Conservation (phyloP, 2,329 filamentous ascomycete genomes). For the Penicillium fuscoglaucum region DNA sequence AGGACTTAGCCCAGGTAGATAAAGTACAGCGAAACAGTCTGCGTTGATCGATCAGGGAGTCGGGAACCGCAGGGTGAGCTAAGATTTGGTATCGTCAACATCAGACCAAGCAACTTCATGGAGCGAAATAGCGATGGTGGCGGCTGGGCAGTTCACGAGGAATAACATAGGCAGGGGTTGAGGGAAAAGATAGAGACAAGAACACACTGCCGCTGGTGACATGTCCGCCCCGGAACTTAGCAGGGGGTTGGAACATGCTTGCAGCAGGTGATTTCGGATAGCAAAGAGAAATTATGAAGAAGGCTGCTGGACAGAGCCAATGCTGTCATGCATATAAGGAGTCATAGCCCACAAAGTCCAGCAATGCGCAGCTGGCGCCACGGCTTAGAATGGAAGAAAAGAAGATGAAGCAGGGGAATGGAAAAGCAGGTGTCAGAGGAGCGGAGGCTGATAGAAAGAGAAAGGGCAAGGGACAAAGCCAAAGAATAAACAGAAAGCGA, state of each 20-base stretch:
- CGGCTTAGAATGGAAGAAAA: conserved; percentile 5
- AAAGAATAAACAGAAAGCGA: conserved; percentile 24
- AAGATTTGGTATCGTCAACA: conserved; percentile 40
- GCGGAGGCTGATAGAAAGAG: conserved; percentile 19
- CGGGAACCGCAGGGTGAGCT: conserved; percentile 30
- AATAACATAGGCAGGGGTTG: conserved; percentile 24
- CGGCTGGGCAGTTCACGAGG: conserved; percentile 25
- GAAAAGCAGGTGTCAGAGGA: conserved; percentile 15
- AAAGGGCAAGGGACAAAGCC: conserved; percentile 20
- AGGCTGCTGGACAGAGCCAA: conserved; percentile 19
- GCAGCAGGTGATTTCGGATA: conserved; percentile 15
- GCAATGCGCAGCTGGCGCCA: conserved; percentile 10
- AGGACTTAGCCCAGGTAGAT: neutral
- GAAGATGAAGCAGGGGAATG: conserved; percentile 21
- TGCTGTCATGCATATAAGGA: conserved; percentile 13
- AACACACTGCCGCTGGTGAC: conserved; percentile 20
- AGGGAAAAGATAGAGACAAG: conserved; percentile 25
- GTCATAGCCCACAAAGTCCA: conserved; percentile 23
- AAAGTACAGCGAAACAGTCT: neutral
- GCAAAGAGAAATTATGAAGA: conserved; percentile 22
- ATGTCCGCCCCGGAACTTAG: conserved; percentile 15
- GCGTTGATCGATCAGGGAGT: conserved; percentile 1
- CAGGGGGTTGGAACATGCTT: conserved; percentile 17
- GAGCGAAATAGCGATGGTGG: conserved; percentile 24
- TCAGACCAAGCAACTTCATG: conserved; percentile 34